These are phyloP conservation scores for Diospyros kaki DNA, from an alignment of 148 eudicot genomes.

Conservation along the genomic window DNA sequence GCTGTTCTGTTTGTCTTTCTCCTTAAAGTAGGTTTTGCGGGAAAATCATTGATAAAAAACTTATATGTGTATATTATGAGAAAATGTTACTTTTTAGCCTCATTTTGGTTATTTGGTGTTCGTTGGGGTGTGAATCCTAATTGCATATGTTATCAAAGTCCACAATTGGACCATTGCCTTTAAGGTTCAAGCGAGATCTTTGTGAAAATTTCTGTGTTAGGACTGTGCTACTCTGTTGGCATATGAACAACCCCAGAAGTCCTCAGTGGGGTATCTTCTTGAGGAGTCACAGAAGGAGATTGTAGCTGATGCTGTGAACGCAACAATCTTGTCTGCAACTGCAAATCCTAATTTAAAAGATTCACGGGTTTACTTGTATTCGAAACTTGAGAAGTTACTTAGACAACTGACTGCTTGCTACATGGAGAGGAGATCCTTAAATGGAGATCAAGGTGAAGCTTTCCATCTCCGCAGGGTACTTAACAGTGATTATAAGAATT, in stretches of 20 bases:
- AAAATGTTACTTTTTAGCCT: neutral
- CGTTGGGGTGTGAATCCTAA: too few relatives aligned
- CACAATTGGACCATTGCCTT: neutral
- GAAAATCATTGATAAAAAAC: too few relatives aligned
- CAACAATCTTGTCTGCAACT: constrained; percentile 52
- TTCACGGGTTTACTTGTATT: constrained; percentile 47
- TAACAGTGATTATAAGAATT: constrained; percentile 34
- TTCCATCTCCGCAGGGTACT: constrained; percentile 60
- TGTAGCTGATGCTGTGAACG: constrained; percentile 85
- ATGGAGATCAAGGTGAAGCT: constrained; percentile 89
- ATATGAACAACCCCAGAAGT: constrained; percentile 68
- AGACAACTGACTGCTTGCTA: constrained; percentile 78
- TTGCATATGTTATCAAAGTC: neutral
- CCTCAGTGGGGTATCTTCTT: constrained; percentile 79
- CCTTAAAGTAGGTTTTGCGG: neutral
- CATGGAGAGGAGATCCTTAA: constrained; percentile 68
- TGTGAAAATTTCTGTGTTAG: constrained; percentile 22
- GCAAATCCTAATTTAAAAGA: constrained; percentile 56
- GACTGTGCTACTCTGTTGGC: constrained; percentile 89
- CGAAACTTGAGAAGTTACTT: constrained; percentile 70
- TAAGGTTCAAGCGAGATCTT: neutral
- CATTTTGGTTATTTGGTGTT: neutral
- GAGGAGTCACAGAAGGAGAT: constrained; percentile 70
- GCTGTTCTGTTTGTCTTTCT: neutral
- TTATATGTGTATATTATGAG: neutral